Evolutionary conservation across 495 filamentous ascomycete genomes (phyloP).

Genomic region (Penicillium coprophilum): DNA sequence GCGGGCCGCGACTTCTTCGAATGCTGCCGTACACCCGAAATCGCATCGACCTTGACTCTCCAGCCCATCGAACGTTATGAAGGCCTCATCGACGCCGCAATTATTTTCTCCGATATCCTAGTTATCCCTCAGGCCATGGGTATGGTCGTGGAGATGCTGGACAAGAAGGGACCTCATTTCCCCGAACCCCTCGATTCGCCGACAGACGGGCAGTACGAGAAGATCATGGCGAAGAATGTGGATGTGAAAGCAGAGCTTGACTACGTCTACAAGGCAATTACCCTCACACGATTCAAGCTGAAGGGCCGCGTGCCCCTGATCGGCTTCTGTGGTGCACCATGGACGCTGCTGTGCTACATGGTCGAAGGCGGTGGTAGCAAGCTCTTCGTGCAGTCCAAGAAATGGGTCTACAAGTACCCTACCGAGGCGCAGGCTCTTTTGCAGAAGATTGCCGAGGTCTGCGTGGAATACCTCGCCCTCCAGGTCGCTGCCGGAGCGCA

Average conservation of each 20-base stretch:
- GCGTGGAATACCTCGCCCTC: slow-evolving; percentile 87
- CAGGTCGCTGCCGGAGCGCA: slow-evolving; percentile 91
- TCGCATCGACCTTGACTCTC: slow-evolving; percentile 86
- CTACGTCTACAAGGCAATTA: slow-evolving; percentile 95
- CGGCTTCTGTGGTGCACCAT: slow-evolving; percentile 97
- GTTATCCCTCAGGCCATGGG: slow-evolving; percentile 98
- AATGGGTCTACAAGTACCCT: slow-evolving; percentile 90
- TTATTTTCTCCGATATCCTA: slow-evolving; percentile 98
- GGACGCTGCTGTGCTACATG: slow-evolving; percentile 98
- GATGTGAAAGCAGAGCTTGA: slow-evolving; percentile 80
- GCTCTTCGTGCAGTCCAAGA: slow-evolving; percentile 86
- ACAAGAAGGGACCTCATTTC: slow-evolving; percentile 93
- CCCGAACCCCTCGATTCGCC: slow-evolving; percentile 78
- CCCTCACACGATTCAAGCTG: slow-evolving; percentile 83
- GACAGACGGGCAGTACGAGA: slow-evolving; percentile 73
- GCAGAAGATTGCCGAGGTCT: slow-evolving; percentile 87
- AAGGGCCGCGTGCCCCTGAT: slow-evolving; percentile 85
- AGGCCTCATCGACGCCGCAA: slow-evolving; percentile 91
- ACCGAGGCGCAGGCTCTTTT: slow-evolving; percentile 75
- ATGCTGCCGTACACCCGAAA: slow-evolving; percentile 89
- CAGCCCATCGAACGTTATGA: slow-evolving; percentile 91
- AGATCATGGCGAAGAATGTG: slow-evolving; percentile 72
- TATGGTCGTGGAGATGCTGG: slow-evolving; percentile 95
- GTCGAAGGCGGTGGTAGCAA: slow-evolving; percentile 95
- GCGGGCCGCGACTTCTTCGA: slow-evolving; percentile 89